Evolutionary conservation across 257 asterid species (phyloP).

Genomic region (Nicotiana paniculata): DNA sequence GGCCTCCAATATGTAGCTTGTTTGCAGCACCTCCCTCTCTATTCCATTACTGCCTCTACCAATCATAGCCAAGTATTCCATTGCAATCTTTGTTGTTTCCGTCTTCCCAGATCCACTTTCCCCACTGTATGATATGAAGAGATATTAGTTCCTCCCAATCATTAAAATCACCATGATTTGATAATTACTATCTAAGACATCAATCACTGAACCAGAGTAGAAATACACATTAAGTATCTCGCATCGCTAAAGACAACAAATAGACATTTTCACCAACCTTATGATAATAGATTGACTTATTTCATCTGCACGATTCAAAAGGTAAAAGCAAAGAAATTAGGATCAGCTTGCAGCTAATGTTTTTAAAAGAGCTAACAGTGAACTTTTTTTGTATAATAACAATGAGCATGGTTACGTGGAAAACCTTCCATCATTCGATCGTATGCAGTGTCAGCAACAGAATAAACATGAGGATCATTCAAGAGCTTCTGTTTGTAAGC

Average conservation of each 20-base stretch:
- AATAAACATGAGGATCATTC: constrained; percentile 89
- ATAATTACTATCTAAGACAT: not conserved
- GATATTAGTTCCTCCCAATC: constrained; percentile 9
- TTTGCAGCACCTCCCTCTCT: constrained; percentile 64
- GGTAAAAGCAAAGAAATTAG: constrained; percentile 7
- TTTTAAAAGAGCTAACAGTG: not conserved
- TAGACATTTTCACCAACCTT: constrained; percentile 47
- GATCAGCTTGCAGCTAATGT: constrained; percentile 10
- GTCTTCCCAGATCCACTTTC: constrained; percentile 99
- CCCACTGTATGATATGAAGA: constrained; percentile 51
- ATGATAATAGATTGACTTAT: constrained; percentile 80
- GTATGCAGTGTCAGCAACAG: constrained; percentile 68
- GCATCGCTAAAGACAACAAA: constrained; percentile 13
- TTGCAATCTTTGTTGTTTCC: constrained; percentile 78
- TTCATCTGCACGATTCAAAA: constrained; percentile 52
- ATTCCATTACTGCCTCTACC: constrained; percentile 65
- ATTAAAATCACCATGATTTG: not conserved
- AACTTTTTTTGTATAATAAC: constrained; percentile 11
- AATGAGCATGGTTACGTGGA: not conserved
- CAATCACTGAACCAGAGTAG: not conserved
- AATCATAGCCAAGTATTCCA: constrained; percentile 77
- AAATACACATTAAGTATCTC: constrained; percentile 6
- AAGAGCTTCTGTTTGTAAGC: constrained; percentile 63
- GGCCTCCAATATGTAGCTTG: constrained; percentile 81
- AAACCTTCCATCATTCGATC: constrained; percentile 74